These are phyloP conservation scores for Metschnikowia proteae DNA, from an alignment of 805 yeast genomes.

Conservation along the genomic window DNA sequence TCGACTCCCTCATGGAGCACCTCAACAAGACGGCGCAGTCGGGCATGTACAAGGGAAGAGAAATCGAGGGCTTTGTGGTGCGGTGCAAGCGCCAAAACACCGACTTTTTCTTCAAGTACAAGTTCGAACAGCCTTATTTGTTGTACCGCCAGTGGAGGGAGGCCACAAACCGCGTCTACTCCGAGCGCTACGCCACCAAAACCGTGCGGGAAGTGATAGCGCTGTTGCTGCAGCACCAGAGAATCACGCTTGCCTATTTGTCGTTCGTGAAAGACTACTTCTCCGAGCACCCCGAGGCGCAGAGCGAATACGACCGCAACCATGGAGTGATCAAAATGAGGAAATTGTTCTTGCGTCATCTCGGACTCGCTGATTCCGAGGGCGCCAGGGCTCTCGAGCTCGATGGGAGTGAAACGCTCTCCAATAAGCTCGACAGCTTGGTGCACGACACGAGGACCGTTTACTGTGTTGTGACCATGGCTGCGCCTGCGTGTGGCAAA, in stretches of 20 bases:
- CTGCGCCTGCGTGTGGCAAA: slow-evolving; percentile 93
- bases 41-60: slow-evolving; percentile 68
- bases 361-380: slow-evolving; percentile 41
- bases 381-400: slow-evolving; percentile 58
- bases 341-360: slow-evolving; percentile 52
- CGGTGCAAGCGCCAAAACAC: slow-evolving; percentile 46
- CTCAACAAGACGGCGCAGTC: slow-evolving; percentile 55
- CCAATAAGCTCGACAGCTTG: slow-evolving; percentile 13
- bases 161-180: slow-evolving; percentile 60
- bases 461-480: slow-evolving; percentile 73
- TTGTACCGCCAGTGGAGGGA: slow-evolving; percentile 91
- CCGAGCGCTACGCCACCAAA: slow-evolving; percentile 22
- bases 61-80: slow-evolving; percentile 91
- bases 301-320: slow-evolving; percentile 47
- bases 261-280: slow-evolving; percentile 61
- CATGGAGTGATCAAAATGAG: slow-evolving; percentile 75
- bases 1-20: slow-evolving; percentile 45
- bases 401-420: slow-evolving; percentile 32
- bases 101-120: slow-evolving; percentile 84
- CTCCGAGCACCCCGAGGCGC: slow-evolving; percentile 43
- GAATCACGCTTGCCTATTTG: slow-evolving; percentile 63
- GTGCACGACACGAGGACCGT: slow-evolving; percentile 22
- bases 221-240: slow-evolving; percentile 42
- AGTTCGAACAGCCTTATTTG: slow-evolving; percentile 92
- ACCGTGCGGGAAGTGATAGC: slow-evolving; percentile 31